Percentiles rank a stretch among this genome's conserved stretches.
Conservation (phyloP, 2,329 filamentous ascomycete genomes). For the Botryotinia narcissicola region DNA sequence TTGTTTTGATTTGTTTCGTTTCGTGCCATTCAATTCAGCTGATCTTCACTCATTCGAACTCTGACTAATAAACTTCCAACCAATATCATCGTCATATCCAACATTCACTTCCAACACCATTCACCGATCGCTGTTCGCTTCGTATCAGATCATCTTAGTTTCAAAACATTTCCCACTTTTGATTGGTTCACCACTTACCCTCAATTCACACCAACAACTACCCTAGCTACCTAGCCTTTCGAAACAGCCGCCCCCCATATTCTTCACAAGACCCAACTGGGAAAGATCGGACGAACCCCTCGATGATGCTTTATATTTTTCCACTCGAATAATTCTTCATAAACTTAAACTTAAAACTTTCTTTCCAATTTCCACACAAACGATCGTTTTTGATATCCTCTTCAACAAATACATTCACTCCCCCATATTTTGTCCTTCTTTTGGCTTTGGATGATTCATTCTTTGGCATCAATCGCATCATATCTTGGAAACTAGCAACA, state of each 20-base stretch:
- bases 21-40: too few relatives aligned
- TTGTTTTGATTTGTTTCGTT: too few relatives aligned
- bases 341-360: neutral
- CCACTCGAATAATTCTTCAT: neutral
- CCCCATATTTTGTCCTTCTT: neutral
- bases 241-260: constrained; percentile 1
- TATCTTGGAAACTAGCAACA: neutral
- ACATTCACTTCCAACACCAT: neutral
- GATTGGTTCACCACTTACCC: neutral
- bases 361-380: neutral
- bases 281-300: neutral
- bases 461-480: neutral
- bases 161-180: neutral
- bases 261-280: neutral
- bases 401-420: neutral
- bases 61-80: neutral
- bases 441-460: neutral
- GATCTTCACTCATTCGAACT: neutral
- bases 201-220: neutral
- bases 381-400: neutral
- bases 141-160: neutral
- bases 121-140: neutral
- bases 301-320: neutral
- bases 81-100: constrained; percentile 3
- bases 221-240: neutral